Conservation (phyloP, 2,329 filamentous ascomycete species). For the Fonsecaea monophora region DNA sequence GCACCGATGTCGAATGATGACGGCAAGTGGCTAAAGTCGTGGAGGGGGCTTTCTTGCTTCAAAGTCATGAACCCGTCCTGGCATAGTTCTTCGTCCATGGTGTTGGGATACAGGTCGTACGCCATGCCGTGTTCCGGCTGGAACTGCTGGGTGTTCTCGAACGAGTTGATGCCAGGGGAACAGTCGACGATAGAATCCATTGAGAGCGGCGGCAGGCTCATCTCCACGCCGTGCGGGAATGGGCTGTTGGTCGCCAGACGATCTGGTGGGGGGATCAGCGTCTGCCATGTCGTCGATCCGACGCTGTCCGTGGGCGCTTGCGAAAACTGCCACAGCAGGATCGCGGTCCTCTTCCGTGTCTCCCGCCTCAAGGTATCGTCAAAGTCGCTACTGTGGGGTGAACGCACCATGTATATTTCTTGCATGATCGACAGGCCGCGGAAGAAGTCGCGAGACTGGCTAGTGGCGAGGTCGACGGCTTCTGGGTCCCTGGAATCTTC, state of each 20-base stretch:
- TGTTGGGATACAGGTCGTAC: conserved; percentile 23
- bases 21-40: conserved; percentile 17
- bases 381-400: conserved; percentile 40
- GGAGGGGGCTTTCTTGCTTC: conserved; percentile 9
- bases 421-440: conserved; percentile 54
- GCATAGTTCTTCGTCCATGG: conserved; percentile 32
- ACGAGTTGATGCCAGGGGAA: conserved; percentile 26
- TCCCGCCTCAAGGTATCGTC: conserved; percentile 41
- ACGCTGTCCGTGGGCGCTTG: conserved; percentile 50
- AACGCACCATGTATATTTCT: conserved; percentile 49
- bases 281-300: conserved; percentile 55
- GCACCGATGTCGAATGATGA: conserved; percentile 21
- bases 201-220: conserved; percentile 36
- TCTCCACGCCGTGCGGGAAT: conserved; percentile 35
- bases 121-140: conserved; percentile 16
- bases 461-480: conserved; percentile 44
- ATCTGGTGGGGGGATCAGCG: conserved; percentile 48
- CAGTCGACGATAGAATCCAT: conserved; percentile 37
- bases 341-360: conserved; percentile 49
- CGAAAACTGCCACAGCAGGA: conserved; percentile 56
- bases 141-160: conserved; percentile 29
- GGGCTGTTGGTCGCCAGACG: conserved; percentile 48
- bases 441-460: conserved; percentile 48
- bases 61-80: conserved; percentile 30
- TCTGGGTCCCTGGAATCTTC: conserved; percentile 47